Evolutionary conservation across 257 asterid species (phyloP).

Genomic region (Capsicum pubescens): DNA sequence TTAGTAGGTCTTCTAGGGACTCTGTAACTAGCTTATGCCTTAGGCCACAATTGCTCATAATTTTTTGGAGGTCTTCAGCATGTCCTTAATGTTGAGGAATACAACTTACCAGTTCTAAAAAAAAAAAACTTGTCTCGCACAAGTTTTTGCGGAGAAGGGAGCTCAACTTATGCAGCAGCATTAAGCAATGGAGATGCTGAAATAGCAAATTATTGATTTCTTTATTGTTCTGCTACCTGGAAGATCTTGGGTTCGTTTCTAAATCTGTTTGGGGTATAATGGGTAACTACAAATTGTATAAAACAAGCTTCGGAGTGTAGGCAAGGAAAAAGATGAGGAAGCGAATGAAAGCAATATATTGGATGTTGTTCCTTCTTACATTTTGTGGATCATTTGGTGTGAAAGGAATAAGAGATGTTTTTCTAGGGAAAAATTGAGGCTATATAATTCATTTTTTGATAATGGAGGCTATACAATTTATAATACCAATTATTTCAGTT

Average conservation of each 20-base stretch:
- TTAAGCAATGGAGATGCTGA: constrained; percentile 20
- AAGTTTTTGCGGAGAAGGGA: constrained; percentile 6
- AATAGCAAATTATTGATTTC: not conserved
- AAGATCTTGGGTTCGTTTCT: not conserved
- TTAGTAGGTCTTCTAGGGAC: not conserved
- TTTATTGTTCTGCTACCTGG: constrained; percentile 13
- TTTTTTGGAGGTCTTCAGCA: not conserved
- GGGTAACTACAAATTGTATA: not conserved
- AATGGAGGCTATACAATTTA: not conserved
- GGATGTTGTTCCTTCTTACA: not conserved
- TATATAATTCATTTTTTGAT: not conserved
- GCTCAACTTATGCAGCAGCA: not conserved
- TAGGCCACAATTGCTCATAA: not conserved
- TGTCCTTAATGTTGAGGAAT: not conserved
- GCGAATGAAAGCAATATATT: constrained; percentile 2
- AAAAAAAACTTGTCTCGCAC: not conserved
- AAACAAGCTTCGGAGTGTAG: constrained; percentile 11
- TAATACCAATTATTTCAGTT: not conserved
- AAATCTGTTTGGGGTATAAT: constrained; percentile 11
- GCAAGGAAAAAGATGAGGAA: constrained; percentile 8
- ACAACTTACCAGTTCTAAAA: not conserved
- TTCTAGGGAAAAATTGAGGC: not conserved
- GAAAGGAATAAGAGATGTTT: constrained; percentile 3
- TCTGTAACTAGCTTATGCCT: not conserved
- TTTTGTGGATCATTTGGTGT: constrained; percentile 1